Base-by-base conservation (phyloP, 2,329 filamentous ascomycete species). In the Penicillium sp. region DNA sequence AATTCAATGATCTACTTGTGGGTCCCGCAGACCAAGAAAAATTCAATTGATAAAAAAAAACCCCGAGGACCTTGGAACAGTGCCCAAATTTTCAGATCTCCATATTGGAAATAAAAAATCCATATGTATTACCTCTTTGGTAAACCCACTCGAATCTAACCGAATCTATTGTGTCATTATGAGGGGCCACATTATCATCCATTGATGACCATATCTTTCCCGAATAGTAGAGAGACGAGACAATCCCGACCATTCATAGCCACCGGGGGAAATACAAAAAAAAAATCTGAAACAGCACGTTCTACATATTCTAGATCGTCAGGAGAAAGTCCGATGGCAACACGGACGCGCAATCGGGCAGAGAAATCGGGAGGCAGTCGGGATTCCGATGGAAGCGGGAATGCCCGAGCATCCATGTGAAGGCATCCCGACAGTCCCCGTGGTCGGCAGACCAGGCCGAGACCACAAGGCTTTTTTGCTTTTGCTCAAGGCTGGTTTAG, bases 361-460 rank as follows among this genome's bases (percentile, higher is more conserved):
- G 26, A 59, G 50, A 44, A 42, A 55, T 52, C 63, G 64, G 63
- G 53, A 58, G 39, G 9, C 44, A 25, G 44, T 65, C 64, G 65
- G 65, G 59, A 67, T 66, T 58, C 62, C 65, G 65, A 58, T 56
- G 52, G 25, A 49, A 60, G 62, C 63, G 62, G 60, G 55, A 65
- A 56, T 52, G 52, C 62, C 62, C 64, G 62, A 61, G 49, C 23
- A 14, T 42, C 31, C 45, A 47, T 23, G 39, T 39, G 39, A 58
- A 62, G 54, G 55, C 35, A 62, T 66, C 64, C 64, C 63, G 64
- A 65, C 11, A 19, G 33, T 44, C 50, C 52, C 60, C 58, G 58
- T 52, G 33, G 46, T 57, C 62, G 61, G 58, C 54, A 35, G 31
- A 19, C 33, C 48, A 50, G 48, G 54, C 62, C 63, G 61, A 64